phyloP scores from a whole-genome alignment of 805 yeast species.

The Pichia membranifaciens region DNA sequence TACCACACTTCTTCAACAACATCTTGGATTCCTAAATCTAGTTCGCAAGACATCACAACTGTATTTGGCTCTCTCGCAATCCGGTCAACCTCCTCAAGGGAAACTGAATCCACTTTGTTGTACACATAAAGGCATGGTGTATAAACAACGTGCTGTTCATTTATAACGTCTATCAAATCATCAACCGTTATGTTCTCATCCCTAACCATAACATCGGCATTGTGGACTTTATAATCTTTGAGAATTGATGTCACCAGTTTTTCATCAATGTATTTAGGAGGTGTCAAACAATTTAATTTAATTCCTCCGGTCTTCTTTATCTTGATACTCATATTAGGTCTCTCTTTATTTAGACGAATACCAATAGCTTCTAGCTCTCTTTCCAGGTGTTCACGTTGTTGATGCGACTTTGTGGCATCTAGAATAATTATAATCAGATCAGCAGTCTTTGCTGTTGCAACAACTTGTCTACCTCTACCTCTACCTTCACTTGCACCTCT shows the following conservation, averaged over 20 bases:
- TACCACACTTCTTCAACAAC: constrained; percentile 93
- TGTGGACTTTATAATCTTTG: constrained; percentile 84
- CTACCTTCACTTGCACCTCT: constrained; percentile 96
- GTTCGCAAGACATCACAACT: constrained; percentile 87
- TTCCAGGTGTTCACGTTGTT: constrained; percentile 82
- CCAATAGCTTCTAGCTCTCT: constrained; percentile 92
- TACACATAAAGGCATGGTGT: constrained; percentile 89
- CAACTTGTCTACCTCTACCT: constrained; percentile 96
- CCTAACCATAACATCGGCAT: constrained; percentile 86
- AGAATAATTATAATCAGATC: constrained; percentile 88
- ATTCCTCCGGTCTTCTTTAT: constrained; percentile 88
- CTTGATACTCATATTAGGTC: constrained; percentile 75
- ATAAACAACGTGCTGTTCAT: constrained; percentile 81
- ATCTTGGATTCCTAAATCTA: constrained; percentile 80
- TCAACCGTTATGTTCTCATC: constrained; percentile 89
- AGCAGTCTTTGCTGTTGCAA: constrained; percentile 92
- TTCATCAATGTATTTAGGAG: constrained; percentile 78
- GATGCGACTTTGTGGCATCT: constrained; percentile 91
- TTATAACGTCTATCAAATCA: constrained; percentile 86
- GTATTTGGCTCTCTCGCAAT: constrained; percentile 91
- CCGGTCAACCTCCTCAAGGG: constrained; percentile 88
- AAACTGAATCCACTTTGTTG: constrained; percentile 93
- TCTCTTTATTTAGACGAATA: constrained; percentile 73
- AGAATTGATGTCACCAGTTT: constrained; percentile 69
- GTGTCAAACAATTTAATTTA: constrained; percentile 71